Evolutionary conservation across 2,329 filamentous ascomycete genomes (phyloP), one percentile per base, ranked within the genome.

Genomic region (Ophiobolus disseminans): DNA sequence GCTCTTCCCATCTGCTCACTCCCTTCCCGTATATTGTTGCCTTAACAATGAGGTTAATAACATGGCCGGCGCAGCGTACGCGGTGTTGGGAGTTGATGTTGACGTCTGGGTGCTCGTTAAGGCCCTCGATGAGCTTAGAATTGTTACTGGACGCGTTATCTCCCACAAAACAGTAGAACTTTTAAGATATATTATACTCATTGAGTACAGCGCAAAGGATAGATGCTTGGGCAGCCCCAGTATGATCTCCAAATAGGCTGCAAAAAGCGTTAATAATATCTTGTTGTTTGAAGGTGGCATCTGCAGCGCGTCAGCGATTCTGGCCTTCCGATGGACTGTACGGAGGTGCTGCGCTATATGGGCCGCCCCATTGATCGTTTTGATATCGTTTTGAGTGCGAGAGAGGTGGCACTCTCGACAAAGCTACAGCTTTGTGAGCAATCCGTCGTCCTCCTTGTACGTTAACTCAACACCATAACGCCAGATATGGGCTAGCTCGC

Each of bases 111-210:
- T 47, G 17, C 11, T 13, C 2, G 17, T 40, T 47, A 14, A 47
- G 44, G 38, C 26, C 25, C 23, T 39, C 2, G 13, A 44, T 44
- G 14, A 47, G 26, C 32, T n/a, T 10, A 10, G 4, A 17, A 26
- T 51, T 23, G 34, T 51, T 51, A 17, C 46, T 51, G 3, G 20
- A 26, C 9, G 48, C 43, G 39, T 50, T 51, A 37, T 51, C 25
- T 8, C 37, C 19, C 2, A 51, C 16, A 32, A 46, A 51, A 32
- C 25, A 42, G 23, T 39, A 6, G 23, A 50, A 37, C 46, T 39
- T 28, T 21, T 9, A 38, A 31, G 42, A 30, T 10, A 50, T 42
- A 10, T 34, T 16, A 16, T 36, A 50, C 6, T 23, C 16, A 11
- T 46, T 22, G 23, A 50, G 44, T 19, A 42, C 38, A 8, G 11